Conservation (phyloP, 140 eudicot species). For the Flaveria floridana region DNA sequence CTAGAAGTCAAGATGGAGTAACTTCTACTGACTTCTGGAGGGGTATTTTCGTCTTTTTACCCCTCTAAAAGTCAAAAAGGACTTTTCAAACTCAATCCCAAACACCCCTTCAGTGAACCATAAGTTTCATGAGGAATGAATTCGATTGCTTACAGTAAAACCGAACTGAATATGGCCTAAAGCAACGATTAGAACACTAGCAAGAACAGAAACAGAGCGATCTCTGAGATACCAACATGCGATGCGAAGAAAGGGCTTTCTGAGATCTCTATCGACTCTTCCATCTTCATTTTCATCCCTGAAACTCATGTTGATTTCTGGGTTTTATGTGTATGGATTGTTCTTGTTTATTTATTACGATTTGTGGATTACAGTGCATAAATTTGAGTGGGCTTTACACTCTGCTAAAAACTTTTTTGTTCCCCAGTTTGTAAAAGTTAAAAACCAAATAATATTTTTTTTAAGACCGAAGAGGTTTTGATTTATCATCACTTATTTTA, state of each 20-base stretch:
- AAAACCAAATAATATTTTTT: too few species aligned
- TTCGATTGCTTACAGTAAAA: conserved; percentile 53
- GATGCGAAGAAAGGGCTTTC: conserved; percentile 80
- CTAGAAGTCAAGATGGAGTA: too few species aligned
- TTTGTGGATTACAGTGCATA: not conserved
- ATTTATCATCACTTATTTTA: too few species aligned
- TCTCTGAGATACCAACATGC: conserved; percentile 46
- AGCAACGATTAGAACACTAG: conserved; percentile 81
- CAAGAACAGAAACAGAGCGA: conserved; percentile 72
- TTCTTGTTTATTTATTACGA: not conserved
- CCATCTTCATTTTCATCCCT: conserved; percentile 59
- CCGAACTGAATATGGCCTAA: conserved; percentile 89
- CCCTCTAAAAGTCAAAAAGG: too few species aligned
- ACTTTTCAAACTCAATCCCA: too few species aligned
- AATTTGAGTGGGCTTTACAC: not conserved
- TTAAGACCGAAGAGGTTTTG: too few species aligned
- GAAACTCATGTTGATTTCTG: conserved; percentile 47
- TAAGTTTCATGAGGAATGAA: not conserved
- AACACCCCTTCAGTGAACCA: too few species aligned
- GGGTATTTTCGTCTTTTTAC: too few species aligned
- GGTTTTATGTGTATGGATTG: not conserved
- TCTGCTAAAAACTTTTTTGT: too few species aligned
- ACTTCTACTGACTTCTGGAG: too few species aligned
- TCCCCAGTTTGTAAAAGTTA: too few species aligned
- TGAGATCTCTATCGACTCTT: conserved; percentile 46